These are phyloP conservation scores for Gracilaria gracilis DNA, from an alignment of 23 red algal species.

Conservation along the genomic window DNA sequence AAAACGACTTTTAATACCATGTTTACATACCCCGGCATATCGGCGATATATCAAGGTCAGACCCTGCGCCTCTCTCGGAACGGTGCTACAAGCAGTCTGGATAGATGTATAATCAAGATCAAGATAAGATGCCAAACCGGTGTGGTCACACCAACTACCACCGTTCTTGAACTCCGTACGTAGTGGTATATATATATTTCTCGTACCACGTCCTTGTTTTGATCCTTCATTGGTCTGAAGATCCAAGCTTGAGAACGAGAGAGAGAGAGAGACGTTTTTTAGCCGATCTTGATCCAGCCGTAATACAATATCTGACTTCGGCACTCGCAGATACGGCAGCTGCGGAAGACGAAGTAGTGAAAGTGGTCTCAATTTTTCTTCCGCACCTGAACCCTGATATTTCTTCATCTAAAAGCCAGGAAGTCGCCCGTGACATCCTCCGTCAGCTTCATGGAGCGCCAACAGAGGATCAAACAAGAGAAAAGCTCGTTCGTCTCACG, in stretches of 20 bases:
- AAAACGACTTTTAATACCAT: too few relatives aligned
- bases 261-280: neutral
- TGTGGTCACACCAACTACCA: too few relatives aligned
- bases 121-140: too few relatives aligned
- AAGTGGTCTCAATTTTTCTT: slow-evolving; percentile 57
- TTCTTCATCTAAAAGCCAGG: neutral
- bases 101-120: too few relatives aligned
- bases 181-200: too few relatives aligned
- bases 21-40: too few relatives aligned
- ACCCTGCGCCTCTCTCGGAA: too few relatives aligned
- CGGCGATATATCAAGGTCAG: too few relatives aligned
- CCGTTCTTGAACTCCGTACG: too few relatives aligned
- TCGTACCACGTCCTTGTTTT: too few relatives aligned
- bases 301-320: slow-evolving; percentile 61
- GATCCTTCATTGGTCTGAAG: too few relatives aligned
- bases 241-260: slow-evolving; percentile 10
- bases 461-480: slow-evolving; percentile 38
- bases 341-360: slow-evolving; percentile 71
- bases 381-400: slow-evolving; percentile 38
- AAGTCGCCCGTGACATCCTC: slow-evolving; percentile 58
- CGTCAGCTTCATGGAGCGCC: slow-evolving; percentile 63
- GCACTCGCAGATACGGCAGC: slow-evolving; percentile 57
- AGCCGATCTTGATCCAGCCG: slow-evolving; percentile 60
- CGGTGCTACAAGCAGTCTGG: too few relatives aligned
- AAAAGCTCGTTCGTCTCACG: slow-evolving; percentile 58